Conservation (phyloP, 441 rosid species). For the Populus hybrid region DNA sequence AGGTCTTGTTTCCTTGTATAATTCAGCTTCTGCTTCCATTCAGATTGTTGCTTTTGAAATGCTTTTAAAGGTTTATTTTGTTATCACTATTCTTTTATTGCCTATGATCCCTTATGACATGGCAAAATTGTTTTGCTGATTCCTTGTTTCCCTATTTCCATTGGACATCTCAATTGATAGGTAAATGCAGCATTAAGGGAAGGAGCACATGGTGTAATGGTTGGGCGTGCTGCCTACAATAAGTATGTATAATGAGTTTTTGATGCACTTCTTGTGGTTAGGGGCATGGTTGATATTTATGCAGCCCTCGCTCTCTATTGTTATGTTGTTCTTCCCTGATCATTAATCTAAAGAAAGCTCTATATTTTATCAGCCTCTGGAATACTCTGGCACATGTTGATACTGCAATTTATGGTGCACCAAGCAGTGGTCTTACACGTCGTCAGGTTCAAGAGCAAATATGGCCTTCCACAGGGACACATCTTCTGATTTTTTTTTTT, state of each 20-base stretch:
- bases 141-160: neutral
- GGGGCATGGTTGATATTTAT: neutral
- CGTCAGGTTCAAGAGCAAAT: conserved; percentile 59
- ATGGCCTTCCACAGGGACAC: conserved; percentile 12
- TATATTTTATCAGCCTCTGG: conserved; percentile 72
- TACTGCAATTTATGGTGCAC: conserved; percentile 63
- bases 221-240: conserved; percentile 92
- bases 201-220: conserved; percentile 97
- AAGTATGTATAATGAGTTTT: conserved; percentile 45
- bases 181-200: conserved; percentile 66
- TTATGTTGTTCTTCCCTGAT: conserved; percentile 7
- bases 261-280: neutral
- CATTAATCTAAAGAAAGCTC: neutral
- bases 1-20: neutral
- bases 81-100: neutral
- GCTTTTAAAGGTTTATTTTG: neutral
- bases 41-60: neutral
- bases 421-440: conserved; percentile 74
- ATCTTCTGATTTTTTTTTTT: conserved; percentile 1
- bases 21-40: neutral
- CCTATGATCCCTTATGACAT: neutral
- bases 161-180: conserved; percentile 36
- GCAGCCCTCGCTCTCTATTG: neutral
- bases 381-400: conserved; percentile 77
- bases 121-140: conserved; percentile 7